A percentile compares a stretch with the other conserved stretches of the same genome.
phyloP scores from a whole-genome alignment of 140 eudicot species.

The Ambrosia hybrid region DNA sequence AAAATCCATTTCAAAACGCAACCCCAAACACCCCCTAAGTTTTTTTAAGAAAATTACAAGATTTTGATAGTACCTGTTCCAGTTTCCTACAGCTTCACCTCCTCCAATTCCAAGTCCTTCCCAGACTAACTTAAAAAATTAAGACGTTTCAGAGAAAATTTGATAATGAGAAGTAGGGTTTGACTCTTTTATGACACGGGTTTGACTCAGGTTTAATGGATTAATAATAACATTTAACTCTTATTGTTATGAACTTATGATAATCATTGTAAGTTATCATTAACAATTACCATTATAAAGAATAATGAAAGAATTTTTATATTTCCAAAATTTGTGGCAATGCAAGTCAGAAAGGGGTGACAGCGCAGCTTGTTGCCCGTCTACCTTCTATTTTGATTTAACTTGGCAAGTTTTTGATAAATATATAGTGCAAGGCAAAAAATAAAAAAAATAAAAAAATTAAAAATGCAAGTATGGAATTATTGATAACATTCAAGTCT shows the following conservation, averaged over 20 bases:
- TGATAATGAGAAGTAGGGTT: neutral
- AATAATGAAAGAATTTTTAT: neutral
- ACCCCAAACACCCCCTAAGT: too few species aligned
- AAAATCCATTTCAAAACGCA: too few species aligned
- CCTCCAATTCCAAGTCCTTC: constrained; percentile 94
- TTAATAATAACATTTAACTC: neutral
- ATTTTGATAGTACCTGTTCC: constrained; percentile 68
- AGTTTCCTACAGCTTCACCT: constrained; percentile 66
- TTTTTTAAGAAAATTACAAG: neutral
- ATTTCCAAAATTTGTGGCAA: neutral
- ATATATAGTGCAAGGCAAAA: too few species aligned
- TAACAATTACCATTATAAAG: neutral
- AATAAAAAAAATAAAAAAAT: too few species aligned
- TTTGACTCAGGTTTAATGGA: neutral
- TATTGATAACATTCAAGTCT: neutral
- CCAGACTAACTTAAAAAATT: constrained; percentile 71
- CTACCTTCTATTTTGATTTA: too few species aligned
- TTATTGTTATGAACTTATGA: neutral
- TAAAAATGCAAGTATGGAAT: constrained; percentile 10
- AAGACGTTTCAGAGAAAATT: constrained; percentile 3
- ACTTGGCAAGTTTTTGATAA: too few species aligned
- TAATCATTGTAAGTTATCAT: neutral
- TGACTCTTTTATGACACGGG: neutral
- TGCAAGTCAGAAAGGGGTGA: too few species aligned
- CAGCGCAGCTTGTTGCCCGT: too few species aligned